These are phyloP conservation scores for Erythrobasidium yunnanense DNA, from an alignment of 768 basidiomycete species.

Conservation along the genomic window DNA sequence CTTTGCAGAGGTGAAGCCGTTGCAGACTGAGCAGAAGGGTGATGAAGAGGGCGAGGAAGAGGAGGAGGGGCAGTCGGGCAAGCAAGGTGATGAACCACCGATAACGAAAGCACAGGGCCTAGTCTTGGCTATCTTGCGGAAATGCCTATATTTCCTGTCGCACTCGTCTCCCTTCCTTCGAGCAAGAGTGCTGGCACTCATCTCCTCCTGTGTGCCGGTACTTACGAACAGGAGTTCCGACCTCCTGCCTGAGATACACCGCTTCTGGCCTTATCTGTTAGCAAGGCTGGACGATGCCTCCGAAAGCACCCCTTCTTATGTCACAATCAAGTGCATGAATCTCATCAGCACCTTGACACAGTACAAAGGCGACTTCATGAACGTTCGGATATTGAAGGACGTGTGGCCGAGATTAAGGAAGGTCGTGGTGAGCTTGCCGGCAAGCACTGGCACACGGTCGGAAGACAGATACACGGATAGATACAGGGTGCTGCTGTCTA, in stretches of 20 bases:
- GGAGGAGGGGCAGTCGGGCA: conserved; percentile 49
- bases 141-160: conserved; percentile 80
- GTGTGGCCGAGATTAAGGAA: conserved; percentile 74
- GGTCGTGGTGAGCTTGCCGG: too few relatives aligned
- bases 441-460: too few relatives aligned
- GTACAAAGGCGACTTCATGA: conserved; percentile 76
- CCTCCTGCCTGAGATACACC: conserved; percentile 72
- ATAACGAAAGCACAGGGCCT: conserved; percentile 63
- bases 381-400: conserved; percentile 72
- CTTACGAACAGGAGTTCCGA: conserved; percentile 53
- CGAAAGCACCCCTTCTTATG: conserved; percentile 47
- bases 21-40: background rate
- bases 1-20: too few relatives aligned
- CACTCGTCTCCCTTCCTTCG: conserved; percentile 79
- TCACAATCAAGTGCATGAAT: conserved; percentile 62
- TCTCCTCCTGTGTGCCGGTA: conserved; percentile 63
- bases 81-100: conserved; percentile 35
- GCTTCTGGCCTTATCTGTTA: conserved; percentile 86
- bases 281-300: conserved; percentile 11
- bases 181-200: conserved; percentile 63
- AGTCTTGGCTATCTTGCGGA: conserved; percentile 71
- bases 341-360: conserved; percentile 61
- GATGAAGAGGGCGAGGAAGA: conserved; percentile 44
- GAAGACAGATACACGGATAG: too few relatives aligned
- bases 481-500: conserved; percentile 46